phyloP scores from a whole-genome alignment of 2,329 filamentous ascomycete species.

The Colletotrichum navitas region DNA sequence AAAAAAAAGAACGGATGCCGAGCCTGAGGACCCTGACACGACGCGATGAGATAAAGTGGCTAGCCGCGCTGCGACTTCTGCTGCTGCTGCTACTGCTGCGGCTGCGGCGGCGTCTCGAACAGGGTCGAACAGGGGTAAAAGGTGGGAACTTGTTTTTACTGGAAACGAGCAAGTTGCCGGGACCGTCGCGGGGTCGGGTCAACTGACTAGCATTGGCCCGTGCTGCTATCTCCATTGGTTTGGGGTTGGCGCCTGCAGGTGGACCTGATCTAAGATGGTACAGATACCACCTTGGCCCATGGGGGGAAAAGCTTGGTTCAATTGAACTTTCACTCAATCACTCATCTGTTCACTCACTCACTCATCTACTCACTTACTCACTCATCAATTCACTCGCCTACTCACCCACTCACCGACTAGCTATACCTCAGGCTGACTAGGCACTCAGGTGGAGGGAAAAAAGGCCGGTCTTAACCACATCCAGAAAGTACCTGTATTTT shows the following conservation, averaged over 20 bases:
- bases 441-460: no score
- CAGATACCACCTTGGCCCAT: background rate
- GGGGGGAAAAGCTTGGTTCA: conserved; percentile 19
- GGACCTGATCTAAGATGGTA: background rate
- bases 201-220: conserved; percentile 24
- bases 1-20: conserved; percentile 17
- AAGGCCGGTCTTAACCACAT: no score
- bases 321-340: background rate
- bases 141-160: conserved; percentile 20
- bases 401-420: no score
- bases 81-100: background rate
- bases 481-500: no score
- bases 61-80: no score
- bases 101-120: conserved; percentile 14
- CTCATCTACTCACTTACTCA: background rate
- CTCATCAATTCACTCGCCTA: background rate
- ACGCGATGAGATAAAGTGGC: conserved; percentile 7
- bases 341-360: background rate
- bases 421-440: no score
- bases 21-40: conserved; percentile 30
- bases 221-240: background rate
- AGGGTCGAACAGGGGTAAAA: conserved; percentile 29
- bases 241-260: conserved; percentile 21
- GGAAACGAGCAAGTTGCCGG: conserved; percentile 24
- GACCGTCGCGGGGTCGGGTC: conserved; percentile 25